These are phyloP conservation scores for Piper longum DNA, from an alignment of 164 flowering plant species.

Conservation along the genomic window DNA sequence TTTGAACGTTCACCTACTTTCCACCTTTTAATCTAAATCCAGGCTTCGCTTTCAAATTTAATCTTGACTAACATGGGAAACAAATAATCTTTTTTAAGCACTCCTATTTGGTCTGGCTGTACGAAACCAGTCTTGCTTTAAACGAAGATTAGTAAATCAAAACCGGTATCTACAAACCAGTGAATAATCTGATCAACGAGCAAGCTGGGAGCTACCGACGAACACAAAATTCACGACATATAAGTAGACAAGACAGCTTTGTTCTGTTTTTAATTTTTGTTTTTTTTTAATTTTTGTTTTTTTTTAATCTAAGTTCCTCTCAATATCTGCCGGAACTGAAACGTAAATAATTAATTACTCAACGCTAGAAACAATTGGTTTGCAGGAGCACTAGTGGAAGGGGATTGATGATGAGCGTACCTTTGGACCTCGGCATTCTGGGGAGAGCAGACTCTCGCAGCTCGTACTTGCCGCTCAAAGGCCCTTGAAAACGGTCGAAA, in stretches of 20 bases:
- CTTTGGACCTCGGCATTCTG: background rate
- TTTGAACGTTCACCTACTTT: too few species aligned
- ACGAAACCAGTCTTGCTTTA: too few species aligned
- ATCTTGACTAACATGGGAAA: too few species aligned
- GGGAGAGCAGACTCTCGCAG: background rate
- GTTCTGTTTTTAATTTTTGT: too few species aligned
- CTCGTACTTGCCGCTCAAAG: slow-evolving; percentile 1
- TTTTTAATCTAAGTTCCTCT: background rate
- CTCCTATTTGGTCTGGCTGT: too few species aligned
- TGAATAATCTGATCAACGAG: too few species aligned
- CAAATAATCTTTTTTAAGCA: too few species aligned
- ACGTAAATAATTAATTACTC: background rate
- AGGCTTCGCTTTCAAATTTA: too few species aligned
- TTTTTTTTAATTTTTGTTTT: background rate
- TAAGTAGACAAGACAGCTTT: background rate
- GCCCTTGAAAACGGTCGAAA: slow-evolving; percentile 3
- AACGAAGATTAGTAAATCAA: too few species aligned
- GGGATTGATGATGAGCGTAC: background rate
- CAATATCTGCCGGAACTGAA: background rate
- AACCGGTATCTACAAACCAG: too few species aligned
- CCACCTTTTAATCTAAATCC: too few species aligned
- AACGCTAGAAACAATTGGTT: background rate
- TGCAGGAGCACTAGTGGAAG: background rate
- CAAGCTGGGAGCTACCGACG: too few species aligned
- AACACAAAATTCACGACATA: background rate